Percentiles rank a stretch among this genome's conserved stretches.
Conservation (phyloP, 2,329 filamentous ascomycete species). For the Hirsutella minnesotensis region DNA sequence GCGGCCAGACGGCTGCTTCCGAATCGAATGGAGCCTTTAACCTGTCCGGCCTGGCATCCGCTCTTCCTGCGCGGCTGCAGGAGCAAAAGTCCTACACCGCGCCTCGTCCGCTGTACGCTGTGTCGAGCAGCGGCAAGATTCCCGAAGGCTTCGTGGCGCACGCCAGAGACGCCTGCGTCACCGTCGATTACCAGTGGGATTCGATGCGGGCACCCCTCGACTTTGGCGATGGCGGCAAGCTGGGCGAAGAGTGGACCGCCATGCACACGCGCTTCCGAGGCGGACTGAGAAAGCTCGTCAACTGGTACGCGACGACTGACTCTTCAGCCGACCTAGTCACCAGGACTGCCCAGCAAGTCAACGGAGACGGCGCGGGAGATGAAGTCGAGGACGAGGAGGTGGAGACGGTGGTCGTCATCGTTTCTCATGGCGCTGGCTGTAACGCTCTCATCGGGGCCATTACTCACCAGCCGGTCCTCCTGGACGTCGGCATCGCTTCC, state of each 20-base stretch:
- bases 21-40: conserved; percentile 15
- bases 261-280: conserved; percentile 88
- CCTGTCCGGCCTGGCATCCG: conserved; percentile 20
- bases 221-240: conserved; percentile 81
- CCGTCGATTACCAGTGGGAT: conserved; percentile 94
- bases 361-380: conserved; percentile 16
- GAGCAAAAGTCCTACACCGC: conserved; percentile 50
- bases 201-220: conserved; percentile 66
- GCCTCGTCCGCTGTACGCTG: conserved; percentile 71
- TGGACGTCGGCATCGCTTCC: conserved; percentile 83
- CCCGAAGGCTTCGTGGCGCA: conserved; percentile 83
- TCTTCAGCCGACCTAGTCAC: conserved; percentile 39
- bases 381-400: conserved; percentile 45
- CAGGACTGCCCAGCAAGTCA: conserved; percentile 16
- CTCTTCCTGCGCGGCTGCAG: conserved; percentile 17
- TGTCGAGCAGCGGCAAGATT: conserved; percentile 70
- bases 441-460: conserved; percentile 90
- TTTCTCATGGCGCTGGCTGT: conserved; percentile 91
- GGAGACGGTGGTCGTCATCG: conserved; percentile 72
- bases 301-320: conserved; percentile 62
- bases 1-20: conserved; percentile 9
- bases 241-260: conserved; percentile 86
- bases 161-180: conserved; percentile 72
- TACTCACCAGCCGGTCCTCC: conserved; percentile 79
- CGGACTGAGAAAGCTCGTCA: conserved; percentile 66